These are phyloP conservation scores for Gossypium aridum DNA, from an alignment of 441 rosid species.

Conservation along the genomic window DNA sequence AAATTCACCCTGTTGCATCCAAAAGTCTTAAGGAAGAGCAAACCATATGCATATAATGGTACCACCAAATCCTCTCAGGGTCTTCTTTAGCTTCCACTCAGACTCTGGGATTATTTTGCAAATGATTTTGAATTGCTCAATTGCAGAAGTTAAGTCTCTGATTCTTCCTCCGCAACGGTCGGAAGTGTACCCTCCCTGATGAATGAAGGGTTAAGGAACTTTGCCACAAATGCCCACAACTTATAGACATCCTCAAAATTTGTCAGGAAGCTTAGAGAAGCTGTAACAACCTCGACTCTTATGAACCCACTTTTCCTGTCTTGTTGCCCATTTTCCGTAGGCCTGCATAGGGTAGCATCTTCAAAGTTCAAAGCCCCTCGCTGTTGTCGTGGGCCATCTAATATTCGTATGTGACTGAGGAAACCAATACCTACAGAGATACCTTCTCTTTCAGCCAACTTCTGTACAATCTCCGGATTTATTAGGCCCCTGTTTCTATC, in stretches of 20 bases:
- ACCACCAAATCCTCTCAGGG: slow-evolving; percentile 13
- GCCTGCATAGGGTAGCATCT: slow-evolving; percentile 52
- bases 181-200: slow-evolving; percentile 62
- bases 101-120: slow-evolving; percentile 18
- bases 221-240: slow-evolving; percentile 81
- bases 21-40: slow-evolving; percentile 38
- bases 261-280: slow-evolving; percentile 88
- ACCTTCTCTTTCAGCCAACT: slow-evolving; percentile 88
- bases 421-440: slow-evolving; percentile 81
- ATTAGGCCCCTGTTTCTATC: slow-evolving; percentile 59
- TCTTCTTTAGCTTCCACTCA: slow-evolving; percentile 30
- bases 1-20: slow-evolving; percentile 33
- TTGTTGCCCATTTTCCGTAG: slow-evolving; percentile 52
- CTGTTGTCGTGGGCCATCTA: slow-evolving; percentile 55
- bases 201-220: slow-evolving; percentile 74
- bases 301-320: slow-evolving; percentile 63
- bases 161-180: slow-evolving; percentile 61
- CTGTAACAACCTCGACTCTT: slow-evolving; percentile 85
- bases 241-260: slow-evolving; percentile 93
- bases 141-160: slow-evolving; percentile 34
- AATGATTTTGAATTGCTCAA: background rate
- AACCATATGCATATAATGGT: slow-evolving; percentile 1
- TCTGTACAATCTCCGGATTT: slow-evolving; percentile 80
- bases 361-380: slow-evolving; percentile 43
- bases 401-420: slow-evolving; percentile 69